A percentile compares a stretch with the other conserved stretches of the same genome.
These are phyloP conservation scores for Wallemia ichthyophaga DNA, from an alignment of 1,284 basidiomycete species.

Conservation along the genomic window DNA sequence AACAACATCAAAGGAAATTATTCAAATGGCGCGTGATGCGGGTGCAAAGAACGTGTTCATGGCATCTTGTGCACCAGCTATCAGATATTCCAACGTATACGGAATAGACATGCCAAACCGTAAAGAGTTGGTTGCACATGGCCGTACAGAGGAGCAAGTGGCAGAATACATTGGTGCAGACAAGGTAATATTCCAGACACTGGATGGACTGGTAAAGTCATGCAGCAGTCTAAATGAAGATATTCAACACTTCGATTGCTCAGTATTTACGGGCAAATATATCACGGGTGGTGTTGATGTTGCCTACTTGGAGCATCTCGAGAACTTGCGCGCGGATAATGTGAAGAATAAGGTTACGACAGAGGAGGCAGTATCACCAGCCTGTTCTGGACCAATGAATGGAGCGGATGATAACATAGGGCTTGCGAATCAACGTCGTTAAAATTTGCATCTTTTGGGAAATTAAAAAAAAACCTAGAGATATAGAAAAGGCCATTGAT, in stretches of 20 bases:
- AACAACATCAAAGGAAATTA: conserved; percentile 93
- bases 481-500: not conserved
- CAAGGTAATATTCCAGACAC: conserved; percentile 88
- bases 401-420: conserved; percentile 42
- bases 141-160: conserved; percentile 41
- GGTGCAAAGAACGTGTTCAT: conserved; percentile 93
- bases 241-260: conserved; percentile 69
- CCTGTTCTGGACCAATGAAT: conserved; percentile 21
- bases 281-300: conserved; percentile 86
- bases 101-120: conserved; percentile 99
- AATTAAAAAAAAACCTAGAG: not conserved
- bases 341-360: conserved; percentile 26
- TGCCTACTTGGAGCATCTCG: conserved; percentile 44
- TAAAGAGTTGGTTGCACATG: conserved; percentile 69
- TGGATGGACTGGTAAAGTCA: conserved; percentile 61
- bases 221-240: conserved; percentile 37
- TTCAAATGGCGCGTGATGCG: conserved; percentile 98
- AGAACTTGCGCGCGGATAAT: conserved; percentile 55
- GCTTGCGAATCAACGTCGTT: conserved; percentile 12
- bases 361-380: conserved; percentile 8
- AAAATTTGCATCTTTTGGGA: not conserved
- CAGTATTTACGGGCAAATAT: conserved; percentile 91
- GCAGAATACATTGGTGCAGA: conserved; percentile 74
- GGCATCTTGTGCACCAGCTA: conserved; percentile 88
- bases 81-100: conserved; percentile 84